Percentiles rank a stretch among this genome's conserved stretches.
These are phyloP conservation scores for Aspergillus sp. DNA, from an alignment of 2,329 filamentous ascomycete genomes.

Conservation along the genomic window DNA sequence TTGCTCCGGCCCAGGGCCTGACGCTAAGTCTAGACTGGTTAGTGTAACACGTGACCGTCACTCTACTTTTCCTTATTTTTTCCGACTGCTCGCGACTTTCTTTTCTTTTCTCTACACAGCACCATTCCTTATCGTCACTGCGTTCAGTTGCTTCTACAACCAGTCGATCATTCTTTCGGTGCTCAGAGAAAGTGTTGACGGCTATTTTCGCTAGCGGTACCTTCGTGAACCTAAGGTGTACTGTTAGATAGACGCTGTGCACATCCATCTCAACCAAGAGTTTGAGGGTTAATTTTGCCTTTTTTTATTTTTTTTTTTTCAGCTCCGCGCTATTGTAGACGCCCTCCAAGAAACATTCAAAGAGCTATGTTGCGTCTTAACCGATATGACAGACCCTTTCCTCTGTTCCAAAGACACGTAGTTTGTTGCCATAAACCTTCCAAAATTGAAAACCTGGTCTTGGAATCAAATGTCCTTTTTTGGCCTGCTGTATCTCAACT, in stretches of 20 bases:
- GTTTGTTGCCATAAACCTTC: constrained; percentile 58
- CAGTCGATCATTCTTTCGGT: constrained; percentile 87
- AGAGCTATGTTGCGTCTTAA: background rate
- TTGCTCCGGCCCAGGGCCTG: constrained; percentile 11
- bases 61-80: constrained; percentile 19
- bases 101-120: constrained; percentile 58
- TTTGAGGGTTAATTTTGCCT: background rate
- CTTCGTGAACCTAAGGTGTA: constrained; percentile 73
- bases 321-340: background rate
- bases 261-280: constrained; percentile 54
- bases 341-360: background rate
- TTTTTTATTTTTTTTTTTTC: background rate
- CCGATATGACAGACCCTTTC: constrained; percentile 47
- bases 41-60: constrained; percentile 25
- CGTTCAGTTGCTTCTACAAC: constrained; percentile 64
- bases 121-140: constrained; percentile 95
- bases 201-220: constrained; percentile 99
- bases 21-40: constrained; percentile 29
- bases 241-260: constrained; percentile 96
- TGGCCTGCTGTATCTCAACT: constrained; percentile 24
- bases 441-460: constrained; percentile 55
- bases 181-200: constrained; percentile 78
- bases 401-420: constrained; percentile 60
- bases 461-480: constrained; percentile 51
- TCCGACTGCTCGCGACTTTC: constrained; percentile 18